Evolutionary conservation across 2,329 filamentous ascomycete genomes (phyloP).

Genomic region (Elsinoe australis): DNA sequence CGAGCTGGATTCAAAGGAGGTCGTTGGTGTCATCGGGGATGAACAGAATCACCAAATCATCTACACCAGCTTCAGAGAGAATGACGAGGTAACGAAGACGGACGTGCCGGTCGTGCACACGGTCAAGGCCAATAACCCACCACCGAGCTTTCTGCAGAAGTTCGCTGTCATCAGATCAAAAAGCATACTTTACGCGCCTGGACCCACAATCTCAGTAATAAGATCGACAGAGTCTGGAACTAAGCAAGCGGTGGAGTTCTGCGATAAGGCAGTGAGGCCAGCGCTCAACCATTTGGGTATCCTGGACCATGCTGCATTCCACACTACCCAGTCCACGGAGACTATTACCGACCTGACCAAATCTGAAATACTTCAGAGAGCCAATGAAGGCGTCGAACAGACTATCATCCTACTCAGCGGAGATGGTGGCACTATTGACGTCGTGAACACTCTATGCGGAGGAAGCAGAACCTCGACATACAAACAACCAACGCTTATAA

Average conservation of each 20-base stretch:
- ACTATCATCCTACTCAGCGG: conserved; percentile 74
- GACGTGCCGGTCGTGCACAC: conserved; percentile 1
- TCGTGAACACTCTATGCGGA: conserved; percentile 59
- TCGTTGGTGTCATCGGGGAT: not conserved
- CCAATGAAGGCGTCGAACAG: conserved; percentile 43
- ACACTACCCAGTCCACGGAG: conserved; percentile 52
- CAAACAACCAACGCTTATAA: conserved; percentile 48
- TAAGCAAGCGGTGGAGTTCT: conserved; percentile 35
- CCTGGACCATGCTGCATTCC: conserved; percentile 36
- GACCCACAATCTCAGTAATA: conserved; percentile 34
- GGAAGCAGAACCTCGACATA: conserved; percentile 25
- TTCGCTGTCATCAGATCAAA: conserved; percentile 18
- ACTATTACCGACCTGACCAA: conserved; percentile 59
- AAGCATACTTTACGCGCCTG: conserved; percentile 14
- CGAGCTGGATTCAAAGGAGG: conserved; percentile 1
- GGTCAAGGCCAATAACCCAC: conserved; percentile 22
- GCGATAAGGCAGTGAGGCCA: conserved; percentile 32
- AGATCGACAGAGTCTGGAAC: conserved; percentile 41
- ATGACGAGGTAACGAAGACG: no score
- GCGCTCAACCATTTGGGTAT: conserved; percentile 39
- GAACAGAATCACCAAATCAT: conserved; percentile 13
- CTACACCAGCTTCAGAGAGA: not conserved
- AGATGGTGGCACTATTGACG: conserved; percentile 77
- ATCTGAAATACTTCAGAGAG: conserved; percentile 41
- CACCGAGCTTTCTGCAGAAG: conserved; percentile 23